A percentile compares a stretch with the other conserved stretches of the same genome.
phyloP scores from a whole-genome alignment of 176 grass and related monocot species.

The Saccharum officinarum region DNA sequence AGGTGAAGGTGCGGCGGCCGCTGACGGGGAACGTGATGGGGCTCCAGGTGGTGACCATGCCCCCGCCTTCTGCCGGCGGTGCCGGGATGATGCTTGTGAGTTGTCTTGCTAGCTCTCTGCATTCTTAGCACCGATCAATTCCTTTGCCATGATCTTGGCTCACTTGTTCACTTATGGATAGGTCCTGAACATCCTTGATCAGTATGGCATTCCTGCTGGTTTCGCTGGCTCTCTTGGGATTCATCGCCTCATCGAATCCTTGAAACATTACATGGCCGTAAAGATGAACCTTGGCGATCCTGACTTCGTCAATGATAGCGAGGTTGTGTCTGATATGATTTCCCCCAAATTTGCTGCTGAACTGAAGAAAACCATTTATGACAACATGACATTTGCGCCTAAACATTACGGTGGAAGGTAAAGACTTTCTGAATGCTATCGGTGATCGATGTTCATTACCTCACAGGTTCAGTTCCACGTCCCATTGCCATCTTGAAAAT shows the following conservation, averaged over 20 bases:
- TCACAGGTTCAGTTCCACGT: not conserved
- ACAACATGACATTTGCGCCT: conserved; percentile 78
- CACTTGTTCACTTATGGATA: not conserved
- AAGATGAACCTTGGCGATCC: conserved; percentile 87
- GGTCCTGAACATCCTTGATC: conserved; percentile 90
- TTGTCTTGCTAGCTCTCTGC: too few species aligned
- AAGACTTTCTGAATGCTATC: not conserved
- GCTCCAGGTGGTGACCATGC: conserved; percentile 67
- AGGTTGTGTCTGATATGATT: conserved; percentile 76
- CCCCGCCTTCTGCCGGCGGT: conserved; percentile 85
- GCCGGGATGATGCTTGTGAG: conserved; percentile 85
- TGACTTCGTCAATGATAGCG: conserved; percentile 62
- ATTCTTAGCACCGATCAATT: not conserved
- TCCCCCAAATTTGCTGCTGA: conserved; percentile 82
- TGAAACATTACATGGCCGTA: conserved; percentile 74
- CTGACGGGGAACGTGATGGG: conserved; percentile 54
- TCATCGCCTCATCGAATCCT: conserved; percentile 78
- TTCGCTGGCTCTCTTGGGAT: conserved; percentile 70
- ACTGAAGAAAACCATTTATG: conserved; percentile 80
- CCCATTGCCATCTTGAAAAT: not conserved
- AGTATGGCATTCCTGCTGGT: conserved; percentile 76
- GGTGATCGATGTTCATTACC: not conserved
- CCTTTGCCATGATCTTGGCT: not conserved
- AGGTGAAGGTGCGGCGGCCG: conserved; percentile 62
- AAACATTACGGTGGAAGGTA: conserved; percentile 84